Evolutionary conservation across 2,329 filamentous ascomycete species (phyloP).

Genomic region (Cadophora malorum): DNA sequence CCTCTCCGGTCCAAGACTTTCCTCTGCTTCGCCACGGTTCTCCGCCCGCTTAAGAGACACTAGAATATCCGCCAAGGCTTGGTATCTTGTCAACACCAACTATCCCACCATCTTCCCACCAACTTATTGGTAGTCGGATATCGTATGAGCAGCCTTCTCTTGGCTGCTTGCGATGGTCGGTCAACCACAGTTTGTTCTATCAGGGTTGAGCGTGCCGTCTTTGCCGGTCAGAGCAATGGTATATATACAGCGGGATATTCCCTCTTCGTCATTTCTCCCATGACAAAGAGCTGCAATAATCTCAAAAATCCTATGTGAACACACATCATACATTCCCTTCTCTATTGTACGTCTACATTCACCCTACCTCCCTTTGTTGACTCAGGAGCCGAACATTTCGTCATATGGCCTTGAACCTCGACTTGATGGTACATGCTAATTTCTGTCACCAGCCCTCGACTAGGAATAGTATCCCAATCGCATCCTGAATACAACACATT

Average conservation of each 20-base stretch:
- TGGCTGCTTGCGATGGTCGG: slow-evolving; percentile 25
- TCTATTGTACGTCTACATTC: slow-evolving; percentile 31
- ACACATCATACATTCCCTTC: slow-evolving; percentile 38
- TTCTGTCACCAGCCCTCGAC: slow-evolving; percentile 34
- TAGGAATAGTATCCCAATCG: slow-evolving; percentile 40
- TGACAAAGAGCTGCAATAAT: slow-evolving; percentile 15
- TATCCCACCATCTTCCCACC: slow-evolving; percentile 9
- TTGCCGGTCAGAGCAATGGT: slow-evolving; percentile 9
- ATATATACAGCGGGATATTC: slow-evolving; percentile 23
- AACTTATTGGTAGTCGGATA: slow-evolving; percentile 17
- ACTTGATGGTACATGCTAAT: neutral
- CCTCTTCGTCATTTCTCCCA: slow-evolving; percentile 8
- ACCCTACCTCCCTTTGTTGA: neutral
- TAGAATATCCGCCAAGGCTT: slow-evolving; percentile 26
- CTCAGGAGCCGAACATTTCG: neutral
- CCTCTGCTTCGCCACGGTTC: slow-evolving; percentile 20
- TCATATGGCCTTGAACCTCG: neutral
- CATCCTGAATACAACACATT: neutral
- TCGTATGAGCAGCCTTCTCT: slow-evolving; percentile 20
- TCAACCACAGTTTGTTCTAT: slow-evolving; percentile 15
- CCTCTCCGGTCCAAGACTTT: slow-evolving; percentile 19
- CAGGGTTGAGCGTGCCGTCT: slow-evolving; percentile 17
- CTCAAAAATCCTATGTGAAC: slow-evolving; percentile 20
- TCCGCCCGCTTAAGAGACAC: slow-evolving; percentile 24
- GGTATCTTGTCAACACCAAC: slow-evolving; percentile 22